Conservation (phyloP, 2,329 filamentous ascomycete species). For the Phialocephala sp. region DNA sequence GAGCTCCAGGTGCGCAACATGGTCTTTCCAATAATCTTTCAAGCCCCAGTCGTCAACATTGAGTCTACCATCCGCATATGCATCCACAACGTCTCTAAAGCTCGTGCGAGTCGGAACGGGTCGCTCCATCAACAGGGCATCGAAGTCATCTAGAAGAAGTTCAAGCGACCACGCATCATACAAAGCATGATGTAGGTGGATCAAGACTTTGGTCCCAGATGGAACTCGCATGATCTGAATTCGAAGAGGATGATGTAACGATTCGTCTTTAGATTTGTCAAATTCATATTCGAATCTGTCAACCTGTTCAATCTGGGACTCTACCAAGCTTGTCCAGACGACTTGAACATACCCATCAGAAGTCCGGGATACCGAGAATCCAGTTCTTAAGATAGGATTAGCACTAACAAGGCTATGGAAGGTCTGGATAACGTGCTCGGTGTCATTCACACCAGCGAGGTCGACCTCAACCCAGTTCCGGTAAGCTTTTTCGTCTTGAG, state of each 20-base stretch:
- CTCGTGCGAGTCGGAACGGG: conserved; percentile 52
- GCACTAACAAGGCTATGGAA: conserved; percentile 54
- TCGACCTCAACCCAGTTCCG: conserved; percentile 78
- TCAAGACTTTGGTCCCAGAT: conserved; percentile 41
- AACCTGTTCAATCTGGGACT: conserved; percentile 47
- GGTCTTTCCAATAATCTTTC: conserved; percentile 71
- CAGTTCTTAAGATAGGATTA: conserved; percentile 75
- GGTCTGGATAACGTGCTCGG: conserved; percentile 52
- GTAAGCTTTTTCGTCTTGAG: conserved; percentile 64
- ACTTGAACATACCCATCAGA: conserved; percentile 63
- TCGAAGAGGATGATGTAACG: conserved; percentile 57
- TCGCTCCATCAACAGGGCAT: conserved; percentile 46
- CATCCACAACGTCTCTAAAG: conserved; percentile 64
- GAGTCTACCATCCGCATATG: conserved; percentile 47
- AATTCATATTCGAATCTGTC: conserved; percentile 49
- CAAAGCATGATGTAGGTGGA: conserved; percentile 76
- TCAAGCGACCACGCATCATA: conserved; percentile 97
- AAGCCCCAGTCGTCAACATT: conserved; percentile 48
- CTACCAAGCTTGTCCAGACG: conserved; percentile 60
- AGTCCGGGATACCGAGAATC: conserved; percentile 63
- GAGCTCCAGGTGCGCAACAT: conserved; percentile 63
- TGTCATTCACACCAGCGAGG: conserved; percentile 41
- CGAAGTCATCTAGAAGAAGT: conserved; percentile 71
- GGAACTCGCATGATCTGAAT: conserved; percentile 57
- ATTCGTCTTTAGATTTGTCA: conserved; percentile 46